Percentiles rank a stretch among this genome's conserved stretches.
These are phyloP conservation scores for Yarrowia bubula DNA, from an alignment of 805 yeast genomes.

Conservation along the genomic window DNA sequence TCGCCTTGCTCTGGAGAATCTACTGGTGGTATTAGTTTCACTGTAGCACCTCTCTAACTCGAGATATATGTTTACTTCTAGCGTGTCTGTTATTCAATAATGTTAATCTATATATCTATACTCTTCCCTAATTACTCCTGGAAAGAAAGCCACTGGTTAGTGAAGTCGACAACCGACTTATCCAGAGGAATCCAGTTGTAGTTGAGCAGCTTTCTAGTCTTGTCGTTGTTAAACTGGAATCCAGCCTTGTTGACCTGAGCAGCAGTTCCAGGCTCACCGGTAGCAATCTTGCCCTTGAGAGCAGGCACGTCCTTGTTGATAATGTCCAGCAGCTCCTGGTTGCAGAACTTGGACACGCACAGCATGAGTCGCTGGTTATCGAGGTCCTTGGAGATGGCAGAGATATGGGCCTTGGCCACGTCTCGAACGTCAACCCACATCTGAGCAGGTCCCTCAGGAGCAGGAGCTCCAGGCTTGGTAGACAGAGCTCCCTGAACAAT, in stretches of 20 bases:
- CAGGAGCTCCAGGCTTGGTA: background rate
- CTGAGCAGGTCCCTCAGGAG: slow-evolving; percentile 31
- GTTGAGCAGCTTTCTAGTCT: background rate
- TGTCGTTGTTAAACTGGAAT: background rate
- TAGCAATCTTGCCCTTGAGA: slow-evolving; percentile 9
- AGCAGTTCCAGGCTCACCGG: background rate
- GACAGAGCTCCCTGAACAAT: slow-evolving; percentile 8
- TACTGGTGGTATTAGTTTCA: no score
- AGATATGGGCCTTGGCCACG: slow-evolving; percentile 56
- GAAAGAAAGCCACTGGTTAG: slow-evolving; percentile 5
- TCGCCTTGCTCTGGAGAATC: no score
- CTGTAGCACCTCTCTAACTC: no score
- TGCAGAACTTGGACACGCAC: slow-evolving; percentile 31
- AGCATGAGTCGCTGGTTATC: slow-evolving; percentile 35
- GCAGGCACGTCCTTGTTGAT: slow-evolving; percentile 25
- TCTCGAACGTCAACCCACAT: slow-evolving; percentile 55
- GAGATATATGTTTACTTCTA: no score
- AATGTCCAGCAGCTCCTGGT: slow-evolving; percentile 30
- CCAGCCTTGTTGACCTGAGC: background rate
- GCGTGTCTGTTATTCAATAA: no score
- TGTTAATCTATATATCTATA: background rate
- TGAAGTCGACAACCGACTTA: slow-evolving; percentile 1
- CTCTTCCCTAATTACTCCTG: background rate
- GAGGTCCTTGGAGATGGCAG: slow-evolving; percentile 42
- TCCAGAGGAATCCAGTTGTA: slow-evolving; percentile 8